Conservation (phyloP, 2,329 filamentous ascomycete genomes). For the Knufia fluminis region DNA sequence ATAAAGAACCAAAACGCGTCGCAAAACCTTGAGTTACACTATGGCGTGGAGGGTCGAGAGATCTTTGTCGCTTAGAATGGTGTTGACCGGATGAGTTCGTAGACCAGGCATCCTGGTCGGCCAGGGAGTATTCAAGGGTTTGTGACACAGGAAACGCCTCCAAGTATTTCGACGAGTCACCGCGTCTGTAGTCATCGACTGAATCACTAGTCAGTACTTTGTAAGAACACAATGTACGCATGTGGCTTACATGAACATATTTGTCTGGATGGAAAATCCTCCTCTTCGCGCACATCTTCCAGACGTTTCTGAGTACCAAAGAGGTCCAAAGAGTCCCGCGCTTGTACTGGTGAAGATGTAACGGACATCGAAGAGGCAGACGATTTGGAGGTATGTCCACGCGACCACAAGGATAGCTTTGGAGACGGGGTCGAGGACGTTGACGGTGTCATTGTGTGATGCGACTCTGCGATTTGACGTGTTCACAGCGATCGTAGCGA, state of each 20-base stretch:
- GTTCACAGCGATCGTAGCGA: not conserved
- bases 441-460: constrained; percentile 5
- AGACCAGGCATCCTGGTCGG: constrained; percentile 14
- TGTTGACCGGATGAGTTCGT: constrained; percentile 9
- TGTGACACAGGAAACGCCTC: constrained; percentile 13
- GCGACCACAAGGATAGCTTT: constrained; percentile 16
- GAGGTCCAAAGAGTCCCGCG: constrained; percentile 40
- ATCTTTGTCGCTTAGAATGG: constrained; percentile 49
- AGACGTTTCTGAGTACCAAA: constrained; percentile 53
- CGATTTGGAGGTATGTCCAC: constrained; percentile 20
- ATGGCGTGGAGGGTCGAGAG: constrained; percentile 47
- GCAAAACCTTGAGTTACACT: constrained; percentile 58
- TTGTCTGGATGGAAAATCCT: constrained; percentile 54
- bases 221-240: constrained; percentile 59
- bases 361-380: constrained; percentile 43
- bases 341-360: constrained; percentile 47
- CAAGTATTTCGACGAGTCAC: constrained; percentile 24
- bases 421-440: constrained; percentile 2
- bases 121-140: constrained; percentile 15
- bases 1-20: constrained; percentile 48
- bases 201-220: constrained; percentile 12
- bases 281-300: constrained; percentile 75
- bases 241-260: constrained; percentile 39
- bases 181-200: constrained; percentile 12
- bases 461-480: not conserved